These are phyloP conservation scores for Stromatinia cepivora DNA, from an alignment of 2,329 filamentous ascomycete genomes.

Conservation along the genomic window DNA sequence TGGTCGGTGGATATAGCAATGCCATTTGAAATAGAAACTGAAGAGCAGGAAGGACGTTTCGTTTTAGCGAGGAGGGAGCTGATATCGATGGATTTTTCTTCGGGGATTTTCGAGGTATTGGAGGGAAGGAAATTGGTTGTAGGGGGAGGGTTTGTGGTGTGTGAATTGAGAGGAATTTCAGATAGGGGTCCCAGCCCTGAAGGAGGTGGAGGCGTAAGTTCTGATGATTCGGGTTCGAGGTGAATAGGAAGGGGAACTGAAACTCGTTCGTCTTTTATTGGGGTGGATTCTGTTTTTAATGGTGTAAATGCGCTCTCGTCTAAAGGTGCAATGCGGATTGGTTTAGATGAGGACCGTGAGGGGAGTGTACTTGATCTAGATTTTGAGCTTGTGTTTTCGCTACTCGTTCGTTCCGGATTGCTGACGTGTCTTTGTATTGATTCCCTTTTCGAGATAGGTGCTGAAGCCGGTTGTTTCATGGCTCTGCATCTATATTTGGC, in stretches of 20 bases:
- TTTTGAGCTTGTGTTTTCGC: constrained; percentile 5
- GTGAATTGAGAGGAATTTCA: constrained; percentile 17
- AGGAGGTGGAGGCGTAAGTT: constrained; percentile 22
- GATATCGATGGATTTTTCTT: constrained; percentile 29
- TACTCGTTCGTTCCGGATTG: constrained; percentile 1
- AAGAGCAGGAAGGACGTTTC: constrained; percentile 29
- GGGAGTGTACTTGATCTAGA: constrained; percentile 24
- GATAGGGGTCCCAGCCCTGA: constrained; percentile 5
- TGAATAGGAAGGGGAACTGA: constrained; percentile 10
- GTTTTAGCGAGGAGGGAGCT: constrained; percentile 39
- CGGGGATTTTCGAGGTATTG: neutral
- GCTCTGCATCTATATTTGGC: constrained; percentile 46
- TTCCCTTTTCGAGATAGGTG: constrained; percentile 27
- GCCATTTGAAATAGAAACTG: constrained; percentile 22
- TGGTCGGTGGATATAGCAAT: neutral
- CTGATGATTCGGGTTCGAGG: constrained; percentile 24
- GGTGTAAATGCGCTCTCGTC: constrained; percentile 32
- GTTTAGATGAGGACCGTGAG: constrained; percentile 24
- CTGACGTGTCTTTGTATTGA: neutral
- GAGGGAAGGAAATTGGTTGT: constrained; percentile 1
- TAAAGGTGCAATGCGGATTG: constrained; percentile 23
- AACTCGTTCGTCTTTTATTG: constrained; percentile 26
- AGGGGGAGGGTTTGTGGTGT: constrained; percentile 22
- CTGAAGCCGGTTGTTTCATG: constrained; percentile 34
- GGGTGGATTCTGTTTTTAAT: constrained; percentile 20